Evolutionary conservation across 1,284 basidiomycete genomes (phyloP), one percentile per base, ranked within the genome.

Genomic region (Melanopsichium pennsylvanicum): DNA sequence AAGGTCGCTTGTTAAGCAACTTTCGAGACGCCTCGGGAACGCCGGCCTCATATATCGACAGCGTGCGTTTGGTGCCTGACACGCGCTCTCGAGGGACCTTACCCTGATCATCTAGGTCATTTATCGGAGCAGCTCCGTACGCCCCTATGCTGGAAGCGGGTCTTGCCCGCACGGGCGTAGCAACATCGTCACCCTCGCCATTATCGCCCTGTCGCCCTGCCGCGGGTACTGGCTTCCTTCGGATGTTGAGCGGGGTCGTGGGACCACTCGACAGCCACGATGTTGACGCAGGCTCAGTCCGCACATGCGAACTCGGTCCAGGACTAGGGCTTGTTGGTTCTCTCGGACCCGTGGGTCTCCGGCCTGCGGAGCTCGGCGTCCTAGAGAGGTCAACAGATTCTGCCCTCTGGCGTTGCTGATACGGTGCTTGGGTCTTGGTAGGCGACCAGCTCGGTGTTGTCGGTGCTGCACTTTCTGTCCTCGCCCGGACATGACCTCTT

Each of bases 321-420:
- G 56, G 50, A 44, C 44, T 55, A 7, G 63, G 57, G n/a, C 52
- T 60, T 16, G 41, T 62, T 38, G 40, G 58, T 31, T 43, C 45
- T 47, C 59, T 57, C 27, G 64, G 64, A 68, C 59, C 58, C 58
- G 58, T 62, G 5, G 64, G 58, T 44, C 47, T 57, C 50, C 64
- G 57, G 43, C 58, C 55, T 18, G 52, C 49, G 58, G 64, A 68
- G 64, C 64, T 62, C 59, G 64, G 58, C 34, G 64, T 62, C 58
- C 64, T 32, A 21, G 32, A 48, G 32, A 62, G 58, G 19, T 68
- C 64, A 19, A 58, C 58, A 15, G 64, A 62, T 4, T 44, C 63
- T 9, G 50, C 50, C 41, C 56, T 40, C 25, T 66, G 56, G 11
- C 56, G 62, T 46, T 59, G 62, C 36, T 66, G 62, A 23, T 55